Percentiles rank a stretch among this genome's conserved stretches.
phyloP scores from a whole-genome alignment of 192 early-diverging fungal genomes.

The Coemansia sp. region DNA sequence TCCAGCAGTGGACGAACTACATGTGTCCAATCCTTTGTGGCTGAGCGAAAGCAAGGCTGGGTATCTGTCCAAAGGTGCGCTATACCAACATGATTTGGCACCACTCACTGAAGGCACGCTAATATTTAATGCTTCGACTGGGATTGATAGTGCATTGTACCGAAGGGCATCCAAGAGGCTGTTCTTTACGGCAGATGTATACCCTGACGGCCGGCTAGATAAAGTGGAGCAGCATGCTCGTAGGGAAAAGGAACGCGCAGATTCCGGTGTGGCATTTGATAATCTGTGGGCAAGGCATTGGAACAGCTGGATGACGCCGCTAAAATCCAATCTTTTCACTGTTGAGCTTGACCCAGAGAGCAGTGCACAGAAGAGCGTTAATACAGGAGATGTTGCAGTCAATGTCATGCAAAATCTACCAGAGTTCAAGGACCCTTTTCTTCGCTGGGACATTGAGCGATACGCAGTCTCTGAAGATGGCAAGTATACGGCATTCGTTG shows the following conservation, averaged over 20 bases:
- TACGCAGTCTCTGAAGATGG: slow-evolving; percentile 66
- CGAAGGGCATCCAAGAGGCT: slow-evolving; percentile 4
- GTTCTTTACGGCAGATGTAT: slow-evolving; percentile 28
- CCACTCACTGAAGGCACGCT: slow-evolving; percentile 27
- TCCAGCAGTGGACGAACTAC: slow-evolving; percentile 1
- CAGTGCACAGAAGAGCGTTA: background rate
- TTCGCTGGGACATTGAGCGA: slow-evolving; percentile 55
- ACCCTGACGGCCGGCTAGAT: slow-evolving; percentile 45
- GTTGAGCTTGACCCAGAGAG: slow-evolving; percentile 30
- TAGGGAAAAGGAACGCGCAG: slow-evolving; percentile 41
- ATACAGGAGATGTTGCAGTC: slow-evolving; percentile 3
- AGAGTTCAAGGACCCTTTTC: slow-evolving; percentile 55
- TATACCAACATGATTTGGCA: slow-evolving; percentile 27
- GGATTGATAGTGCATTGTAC: slow-evolving; percentile 26
- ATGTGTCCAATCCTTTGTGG: slow-evolving; percentile 33
- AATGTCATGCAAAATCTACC: slow-evolving; percentile 36
- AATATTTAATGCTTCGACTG: slow-evolving; percentile 21
- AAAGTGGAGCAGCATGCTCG: slow-evolving; percentile 41
- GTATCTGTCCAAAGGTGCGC: slow-evolving; percentile 18
- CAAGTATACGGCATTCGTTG: slow-evolving; percentile 61
- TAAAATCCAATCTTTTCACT: slow-evolving; percentile 63
- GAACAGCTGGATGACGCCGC: slow-evolving; percentile 62
- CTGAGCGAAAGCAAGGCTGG: slow-evolving; percentile 13
- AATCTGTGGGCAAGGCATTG: slow-evolving; percentile 77
- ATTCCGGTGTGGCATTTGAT: slow-evolving; percentile 64